These are phyloP conservation scores for Persicaria tinctoria DNA, from an alignment of 148 eudicot genomes.

Conservation along the genomic window DNA sequence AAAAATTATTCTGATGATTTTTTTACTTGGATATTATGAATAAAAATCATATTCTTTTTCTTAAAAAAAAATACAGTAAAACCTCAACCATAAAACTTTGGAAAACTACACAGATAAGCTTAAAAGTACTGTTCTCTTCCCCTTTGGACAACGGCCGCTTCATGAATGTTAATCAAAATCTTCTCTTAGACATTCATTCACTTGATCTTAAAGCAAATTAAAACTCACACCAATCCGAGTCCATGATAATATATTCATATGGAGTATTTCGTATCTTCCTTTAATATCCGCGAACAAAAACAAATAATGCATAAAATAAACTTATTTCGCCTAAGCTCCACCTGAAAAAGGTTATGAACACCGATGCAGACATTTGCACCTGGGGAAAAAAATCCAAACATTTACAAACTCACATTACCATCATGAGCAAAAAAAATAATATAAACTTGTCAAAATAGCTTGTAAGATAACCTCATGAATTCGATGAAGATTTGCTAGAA, in stretches of 20 bases:
- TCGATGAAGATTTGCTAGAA: conserved; percentile 52
- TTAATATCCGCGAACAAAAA: neutral
- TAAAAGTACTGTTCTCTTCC: neutral
- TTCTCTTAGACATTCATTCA: neutral
- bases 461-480: conserved; percentile 44
- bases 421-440: neutral
- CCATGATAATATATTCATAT: neutral
- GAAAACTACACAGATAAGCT: neutral
- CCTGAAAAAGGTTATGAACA: conserved; percentile 57
- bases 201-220: neutral
- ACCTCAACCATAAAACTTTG: neutral
- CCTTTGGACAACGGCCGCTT: neutral
- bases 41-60: neutral
- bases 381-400: conserved; percentile 9
- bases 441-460: neutral
- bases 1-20: neutral
- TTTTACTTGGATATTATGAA: neutral
- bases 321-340: conserved; percentile 79
- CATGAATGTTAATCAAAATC: neutral
- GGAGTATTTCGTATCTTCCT: neutral
- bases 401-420: neutral
- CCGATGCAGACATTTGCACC: conserved; percentile 69
- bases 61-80: neutral
- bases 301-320: neutral
- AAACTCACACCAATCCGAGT: neutral